Base-by-base conservation (phyloP, 306 rosid genomes). In the Corylus americana region DNA sequence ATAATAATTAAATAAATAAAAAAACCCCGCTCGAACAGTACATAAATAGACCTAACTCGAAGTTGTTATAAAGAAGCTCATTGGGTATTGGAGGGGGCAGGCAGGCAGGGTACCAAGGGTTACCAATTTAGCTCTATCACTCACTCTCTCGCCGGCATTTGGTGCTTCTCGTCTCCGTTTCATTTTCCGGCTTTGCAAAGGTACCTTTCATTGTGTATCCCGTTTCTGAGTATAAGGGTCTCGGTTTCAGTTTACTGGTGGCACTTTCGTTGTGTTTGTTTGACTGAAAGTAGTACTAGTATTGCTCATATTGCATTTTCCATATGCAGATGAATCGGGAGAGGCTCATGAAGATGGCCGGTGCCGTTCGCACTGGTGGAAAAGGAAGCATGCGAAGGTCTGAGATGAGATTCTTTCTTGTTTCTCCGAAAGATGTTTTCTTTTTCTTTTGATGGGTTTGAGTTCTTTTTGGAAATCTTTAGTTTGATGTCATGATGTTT, bases 281-380 rank as follows among this genome's bases (percentile, higher is more conserved):
- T 14, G 16, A 9, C 53, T 49, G 53, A 49, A 49, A 49, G 53
- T 49, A 12, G 53, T 59, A 25, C 10, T 6, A 17, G 62, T n/a
- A 55, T 59, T 59, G 66, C 14, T 11, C 31, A 59, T 1, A 59
- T 0, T 9, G 10, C 31, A 10, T 20, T 22, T 59, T 25, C 37
- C 66, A 11, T 25, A 22, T 62, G 71, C 85, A 88, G 92, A 88
- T 88, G 92, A 78, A 88, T 86, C 50, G 83, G 78, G 85, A 80
- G 51, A 88, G 74, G 76, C 92, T 88, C 29, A 84, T 76, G 92
- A 88, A 86, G 78, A 88, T 88, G 92, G 89, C 92, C 5, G 83
- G 92, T 88, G 92, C 92, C 0, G 92, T 88, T 37, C 92, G 92
- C 78, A 88, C 92, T 35, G 92, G 92, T 79, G 92, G 92, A 75